Evolutionary conservation across 768 basidiomycete species (phyloP).

Genomic region (Gelatoporia subvermispora): DNA sequence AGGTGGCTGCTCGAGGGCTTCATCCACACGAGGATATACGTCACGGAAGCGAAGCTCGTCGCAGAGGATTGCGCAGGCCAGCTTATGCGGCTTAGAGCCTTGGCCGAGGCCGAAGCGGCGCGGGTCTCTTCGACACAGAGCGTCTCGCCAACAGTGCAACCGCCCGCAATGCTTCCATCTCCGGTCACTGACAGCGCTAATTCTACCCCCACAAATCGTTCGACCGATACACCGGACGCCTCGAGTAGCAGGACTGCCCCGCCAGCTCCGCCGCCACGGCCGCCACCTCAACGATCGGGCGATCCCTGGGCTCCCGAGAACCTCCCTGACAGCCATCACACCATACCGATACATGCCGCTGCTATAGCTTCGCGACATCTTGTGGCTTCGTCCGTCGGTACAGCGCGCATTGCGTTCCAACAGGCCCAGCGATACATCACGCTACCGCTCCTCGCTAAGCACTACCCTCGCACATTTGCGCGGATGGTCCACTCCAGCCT

Average conservation of each 20-base stretch:
- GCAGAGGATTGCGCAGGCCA: constrained; percentile 15
- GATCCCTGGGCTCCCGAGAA: constrained; percentile 10
- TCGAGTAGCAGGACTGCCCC: constrained; percentile 11
- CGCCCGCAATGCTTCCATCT: constrained; percentile 74
- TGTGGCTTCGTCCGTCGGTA: neutral
- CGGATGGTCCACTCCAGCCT: constrained; percentile 67
- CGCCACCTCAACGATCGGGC: constrained; percentile 1
- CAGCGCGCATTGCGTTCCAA: constrained; percentile 1
- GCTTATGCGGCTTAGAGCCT: constrained; percentile 5
- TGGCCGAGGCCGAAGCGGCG: constrained; percentile 11
- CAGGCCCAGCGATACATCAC: constrained; percentile 41
- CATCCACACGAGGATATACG: constrained; percentile 51
- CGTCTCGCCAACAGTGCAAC: neutral
- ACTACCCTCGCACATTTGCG: constrained; percentile 72
- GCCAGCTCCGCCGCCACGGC: constrained; percentile 20
- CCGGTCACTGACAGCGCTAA: constrained; percentile 74
- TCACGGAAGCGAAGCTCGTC: constrained; percentile 30
- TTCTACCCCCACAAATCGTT: constrained; percentile 67
- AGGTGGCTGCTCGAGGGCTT: constrained; percentile 80
- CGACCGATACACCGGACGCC: constrained; percentile 50
- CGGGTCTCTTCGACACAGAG: constrained; percentile 5
- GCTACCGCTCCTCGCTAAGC: constrained; percentile 60
- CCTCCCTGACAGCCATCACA: constrained; percentile 14
- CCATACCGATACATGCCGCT: constrained; percentile 14
- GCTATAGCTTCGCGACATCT: constrained; percentile 10